Conservation (phyloP, 1,139 yeast species). For the Saccharomyces pastorianus region DNA sequence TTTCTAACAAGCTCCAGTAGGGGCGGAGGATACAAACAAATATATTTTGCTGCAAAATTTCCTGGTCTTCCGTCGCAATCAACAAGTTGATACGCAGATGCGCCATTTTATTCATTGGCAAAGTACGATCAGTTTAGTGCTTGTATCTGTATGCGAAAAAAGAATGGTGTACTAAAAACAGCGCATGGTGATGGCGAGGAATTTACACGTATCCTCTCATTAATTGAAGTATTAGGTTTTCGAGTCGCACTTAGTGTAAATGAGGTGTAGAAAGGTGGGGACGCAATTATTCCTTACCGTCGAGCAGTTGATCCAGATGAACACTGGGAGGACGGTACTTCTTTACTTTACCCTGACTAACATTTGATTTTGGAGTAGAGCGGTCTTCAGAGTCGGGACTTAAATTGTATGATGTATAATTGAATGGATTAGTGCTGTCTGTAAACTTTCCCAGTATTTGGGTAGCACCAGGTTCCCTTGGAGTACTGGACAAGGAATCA, state of each 20-base stretch:
- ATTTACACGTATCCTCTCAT: background rate
- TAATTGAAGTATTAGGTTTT: background rate
- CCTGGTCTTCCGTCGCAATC: background rate
- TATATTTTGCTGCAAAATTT: background rate
- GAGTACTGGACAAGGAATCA: conserved; percentile 6
- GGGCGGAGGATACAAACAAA: background rate
- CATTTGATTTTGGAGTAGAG: background rate
- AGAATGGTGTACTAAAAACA: background rate
- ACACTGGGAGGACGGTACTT: conserved; percentile 15
- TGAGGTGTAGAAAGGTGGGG: background rate
- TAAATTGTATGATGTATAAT: background rate
- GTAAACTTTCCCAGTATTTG: conserved; percentile 3
- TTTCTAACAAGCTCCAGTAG: background rate
- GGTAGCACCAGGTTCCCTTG: conserved; percentile 3
- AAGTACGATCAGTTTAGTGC: background rate
- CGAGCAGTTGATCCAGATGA: conserved; percentile 15
- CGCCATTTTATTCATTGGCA: background rate
- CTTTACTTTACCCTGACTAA: conserved; percentile 8
- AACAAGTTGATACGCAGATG: background rate
- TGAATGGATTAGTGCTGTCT: background rate
- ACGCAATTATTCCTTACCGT: conserved; percentile 6
- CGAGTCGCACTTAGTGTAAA: background rate
- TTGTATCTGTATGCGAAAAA: background rate
- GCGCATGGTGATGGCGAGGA: background rate
- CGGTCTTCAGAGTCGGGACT: background rate